phyloP scores from a whole-genome alignment of 2,329 filamentous ascomycete genomes.

The Nemania sp. region DNA sequence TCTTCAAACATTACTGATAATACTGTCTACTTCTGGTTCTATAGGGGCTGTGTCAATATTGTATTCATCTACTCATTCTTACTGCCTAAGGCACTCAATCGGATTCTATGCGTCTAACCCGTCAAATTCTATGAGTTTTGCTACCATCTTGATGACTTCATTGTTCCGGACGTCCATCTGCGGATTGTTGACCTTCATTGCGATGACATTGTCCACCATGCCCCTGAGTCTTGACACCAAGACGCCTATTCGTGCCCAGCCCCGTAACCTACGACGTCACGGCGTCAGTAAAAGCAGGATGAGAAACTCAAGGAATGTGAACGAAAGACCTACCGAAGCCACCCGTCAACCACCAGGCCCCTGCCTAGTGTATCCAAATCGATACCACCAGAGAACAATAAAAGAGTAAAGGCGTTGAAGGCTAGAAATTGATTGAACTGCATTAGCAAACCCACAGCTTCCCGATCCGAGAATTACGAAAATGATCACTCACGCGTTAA shows the following conservation, averaged over 20 bases:
- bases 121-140: constrained; percentile 83
- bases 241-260: constrained; percentile 94
- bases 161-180: constrained; percentile 58
- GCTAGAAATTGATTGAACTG: constrained; percentile 49
- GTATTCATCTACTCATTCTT: not conserved
- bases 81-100: not conserved
- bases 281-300: not conserved
- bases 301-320: not conserved
- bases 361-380: constrained; percentile 84
- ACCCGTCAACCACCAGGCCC: constrained; percentile 88
- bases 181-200: constrained; percentile 78
- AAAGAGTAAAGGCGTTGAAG: constrained; percentile 84
- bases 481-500: constrained; percentile 70
- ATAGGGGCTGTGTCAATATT: not conserved
- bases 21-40: not conserved
- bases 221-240: constrained; percentile 79
- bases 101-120: constrained; percentile 72
- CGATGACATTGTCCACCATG: constrained; percentile 85
- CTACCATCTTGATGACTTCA: constrained; percentile 76
- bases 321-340: constrained; percentile 59
- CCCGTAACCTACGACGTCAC: constrained; percentile 57
- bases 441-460: constrained; percentile 3
- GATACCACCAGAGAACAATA: constrained; percentile 86
- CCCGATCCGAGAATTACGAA: not conserved
- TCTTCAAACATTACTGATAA: too few species aligned